A percentile compares a stretch with the other conserved stretches of the same genome.
Evolutionary conservation across 2,329 filamentous ascomycete genomes (phyloP).

Genomic region (Aureobasidium zeae): DNA sequence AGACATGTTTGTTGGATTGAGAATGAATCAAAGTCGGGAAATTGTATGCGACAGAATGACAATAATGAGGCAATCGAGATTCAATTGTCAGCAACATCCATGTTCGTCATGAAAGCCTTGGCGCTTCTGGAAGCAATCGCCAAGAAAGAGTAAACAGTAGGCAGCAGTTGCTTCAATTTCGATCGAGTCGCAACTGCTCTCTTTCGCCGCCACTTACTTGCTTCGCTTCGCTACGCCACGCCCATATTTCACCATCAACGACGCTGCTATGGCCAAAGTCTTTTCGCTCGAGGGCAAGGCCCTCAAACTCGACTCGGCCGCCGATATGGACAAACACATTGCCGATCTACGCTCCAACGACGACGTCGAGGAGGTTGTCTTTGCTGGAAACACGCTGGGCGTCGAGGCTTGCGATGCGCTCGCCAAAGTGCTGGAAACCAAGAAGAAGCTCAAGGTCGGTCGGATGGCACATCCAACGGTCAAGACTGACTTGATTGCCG

Average conservation of each 20-base stretch:
- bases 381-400: conserved; percentile 87
- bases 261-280: conserved; percentile 51
- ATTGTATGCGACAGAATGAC: conserved; percentile 1
- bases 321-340: conserved; percentile 78
- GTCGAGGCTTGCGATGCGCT: conserved; percentile 79
- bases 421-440: conserved; percentile 71
- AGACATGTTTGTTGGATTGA: not conserved
- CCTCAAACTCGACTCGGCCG: conserved; percentile 83
- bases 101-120: too few relatives aligned
- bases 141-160: too few relatives aligned
- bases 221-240: too few relatives aligned
- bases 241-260: too few relatives aligned
- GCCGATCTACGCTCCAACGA: conserved; percentile 60
- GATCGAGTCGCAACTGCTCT: too few relatives aligned
- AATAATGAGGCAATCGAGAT: conserved; percentile 4
- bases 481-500: conserved; percentile 1
- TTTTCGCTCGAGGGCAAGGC: conserved; percentile 89
- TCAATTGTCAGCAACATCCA: conserved; percentile 12
- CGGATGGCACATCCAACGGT: conserved; percentile 7
- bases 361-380: conserved; percentile 73
- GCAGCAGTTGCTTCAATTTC: too few relatives aligned
- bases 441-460: conserved; percentile 67
- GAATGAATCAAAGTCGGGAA: not conserved
- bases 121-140: too few relatives aligned
- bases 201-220: too few relatives aligned